Base-by-base conservation (phyloP, 129 eudicot species). In the Lactuca sativa region DNA sequence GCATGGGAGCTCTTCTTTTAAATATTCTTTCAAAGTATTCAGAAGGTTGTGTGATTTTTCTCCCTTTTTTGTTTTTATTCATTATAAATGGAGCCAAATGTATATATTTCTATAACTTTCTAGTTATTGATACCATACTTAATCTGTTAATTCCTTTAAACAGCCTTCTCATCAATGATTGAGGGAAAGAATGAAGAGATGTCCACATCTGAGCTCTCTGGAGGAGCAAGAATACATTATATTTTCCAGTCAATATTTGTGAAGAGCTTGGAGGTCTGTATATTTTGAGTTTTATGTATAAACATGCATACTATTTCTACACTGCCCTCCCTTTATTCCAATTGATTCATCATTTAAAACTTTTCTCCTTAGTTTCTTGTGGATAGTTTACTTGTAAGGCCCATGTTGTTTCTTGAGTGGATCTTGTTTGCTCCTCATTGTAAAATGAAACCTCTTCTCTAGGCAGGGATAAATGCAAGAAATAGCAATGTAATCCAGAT, bases 181-280 rank as follows among this genome's bases (percentile, higher is more conserved):
- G 99, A 95, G 80, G 99, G 99, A 31, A 95, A 95, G 82, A 85
- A 86, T 69, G 96, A 95, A 81, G 99, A 90, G 77, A 87, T 90
- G 96, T 95, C 96, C 2, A 95, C 99, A 11, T 72, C 93, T 60
- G 97, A 95, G 88, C 78, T 95, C 62, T 95, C 96, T 37, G 97
- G 99, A 66, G 99, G 97, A 74, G 99, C 99, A 67, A 84, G 99
- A 69, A 84, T 95, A 52, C 97, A 90, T 64, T 90, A 87, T 70
- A 95, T 95, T 60, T 95, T 90, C 78, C 99, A 95, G 76, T 85
- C 87, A 10, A 95, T 95, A 37, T 95, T 87, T 79, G 99, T 95
- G 4, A 90, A 87, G 84, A 87, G 96, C 78, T 84, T 95, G 84
- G 99, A 95, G 99, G 99, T 93, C 62, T 65, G 86, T 61, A 59